phyloP scores from a whole-genome alignment of 306 rosid genomes.

The Adenanthera pavonina region DNA sequence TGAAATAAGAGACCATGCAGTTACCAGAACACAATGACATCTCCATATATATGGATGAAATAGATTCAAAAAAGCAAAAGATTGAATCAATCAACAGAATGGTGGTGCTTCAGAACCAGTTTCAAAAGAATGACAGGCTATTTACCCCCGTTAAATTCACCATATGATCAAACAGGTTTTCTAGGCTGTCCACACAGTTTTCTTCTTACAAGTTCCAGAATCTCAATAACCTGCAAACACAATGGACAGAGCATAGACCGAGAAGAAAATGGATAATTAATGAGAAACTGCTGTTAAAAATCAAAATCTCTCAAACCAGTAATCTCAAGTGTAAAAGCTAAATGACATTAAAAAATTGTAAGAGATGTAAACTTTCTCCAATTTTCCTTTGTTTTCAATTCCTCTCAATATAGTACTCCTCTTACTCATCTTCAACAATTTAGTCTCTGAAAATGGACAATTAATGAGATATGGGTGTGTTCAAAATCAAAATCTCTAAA shows the following conservation, averaged over 20 bases:
- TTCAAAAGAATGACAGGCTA: slow-evolving; percentile 11
- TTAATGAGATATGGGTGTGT: neutral
- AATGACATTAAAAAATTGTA: neutral
- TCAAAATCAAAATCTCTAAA: neutral
- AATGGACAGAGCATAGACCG: neutral
- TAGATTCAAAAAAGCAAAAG: neutral
- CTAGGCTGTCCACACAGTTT: slow-evolving; percentile 59
- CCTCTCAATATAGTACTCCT: neutral
- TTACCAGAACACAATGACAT: slow-evolving; percentile 24
- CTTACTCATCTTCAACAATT: neutral
- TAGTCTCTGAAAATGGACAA: neutral
- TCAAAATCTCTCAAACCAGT: neutral
- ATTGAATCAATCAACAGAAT: slow-evolving; percentile 6
- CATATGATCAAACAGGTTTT: slow-evolving; percentile 46
- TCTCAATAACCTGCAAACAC: slow-evolving; percentile 66
- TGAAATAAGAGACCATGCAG: neutral
- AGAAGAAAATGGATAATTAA: neutral
- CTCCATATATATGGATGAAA: neutral
- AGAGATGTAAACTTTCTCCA: neutral
- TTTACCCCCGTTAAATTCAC: slow-evolving; percentile 53
- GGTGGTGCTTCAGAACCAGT: slow-evolving; percentile 26
- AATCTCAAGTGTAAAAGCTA: neutral
- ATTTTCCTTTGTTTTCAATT: neutral
- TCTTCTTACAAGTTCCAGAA: slow-evolving; percentile 80
- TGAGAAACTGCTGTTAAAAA: neutral